phyloP scores from a whole-genome alignment of 768 basidiomycete species.

The Hygrophoropsis aurantiaca region DNA sequence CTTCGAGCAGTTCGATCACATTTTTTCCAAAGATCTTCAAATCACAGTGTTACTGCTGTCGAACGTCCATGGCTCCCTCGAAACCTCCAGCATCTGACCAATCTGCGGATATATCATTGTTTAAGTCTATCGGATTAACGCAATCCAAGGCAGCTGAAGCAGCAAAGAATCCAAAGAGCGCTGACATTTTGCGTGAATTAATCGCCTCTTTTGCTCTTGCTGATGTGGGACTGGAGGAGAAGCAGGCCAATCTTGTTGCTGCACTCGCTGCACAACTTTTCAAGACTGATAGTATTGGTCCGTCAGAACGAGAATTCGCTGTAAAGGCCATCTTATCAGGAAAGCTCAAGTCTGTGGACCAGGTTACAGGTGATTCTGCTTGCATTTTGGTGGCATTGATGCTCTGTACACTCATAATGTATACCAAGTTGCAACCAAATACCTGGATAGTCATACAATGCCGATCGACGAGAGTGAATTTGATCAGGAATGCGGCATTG shows the following conservation, averaged over 20 bases:
- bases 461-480: conserved; percentile 74
- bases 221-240: conserved; percentile 63
- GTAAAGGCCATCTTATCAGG: conserved; percentile 70
- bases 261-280: conserved; percentile 61
- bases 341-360: conserved; percentile 77
- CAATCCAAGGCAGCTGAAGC: conserved; percentile 80
- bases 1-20: no score
- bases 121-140: conserved; percentile 76
- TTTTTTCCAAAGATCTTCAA: no score
- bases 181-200: conserved; percentile 65
- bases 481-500: conserved; percentile 81
- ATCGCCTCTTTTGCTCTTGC: conserved; percentile 56
- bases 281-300: conserved; percentile 52
- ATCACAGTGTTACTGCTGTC: no score
- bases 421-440: conserved; percentile 70
- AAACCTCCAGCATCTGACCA: conserved; percentile 9
- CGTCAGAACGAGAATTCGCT: conserved; percentile 59
- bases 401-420: conserved; percentile 9
- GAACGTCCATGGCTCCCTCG: background rate
- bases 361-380: conserved; percentile 70
- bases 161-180: conserved; percentile 77
- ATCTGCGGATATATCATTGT: conserved; percentile 37
- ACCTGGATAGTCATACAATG: conserved; percentile 55
- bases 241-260: conserved; percentile 68
- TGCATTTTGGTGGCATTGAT: background rate